Base-by-base conservation (phyloP, 306 rosid genomes). In the Vigna trinervia region DNA sequence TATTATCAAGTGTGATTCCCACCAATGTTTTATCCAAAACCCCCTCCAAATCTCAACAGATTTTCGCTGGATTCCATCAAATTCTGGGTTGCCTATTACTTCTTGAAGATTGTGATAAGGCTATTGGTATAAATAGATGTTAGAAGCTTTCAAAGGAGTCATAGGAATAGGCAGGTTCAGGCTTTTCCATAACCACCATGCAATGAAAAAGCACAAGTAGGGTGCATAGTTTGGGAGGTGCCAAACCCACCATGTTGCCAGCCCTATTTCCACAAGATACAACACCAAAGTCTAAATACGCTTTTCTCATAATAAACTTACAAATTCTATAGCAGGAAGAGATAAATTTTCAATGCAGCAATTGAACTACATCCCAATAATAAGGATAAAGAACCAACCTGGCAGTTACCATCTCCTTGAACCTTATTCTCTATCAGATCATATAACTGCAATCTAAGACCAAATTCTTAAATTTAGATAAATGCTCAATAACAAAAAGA, bases 361-460 rank as follows among this genome's bases (percentile, higher is more conserved):
- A 74, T 26, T 47, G 32, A 60, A 65, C 36, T 47, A 59, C 63
- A 76, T 52, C 28, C 12, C 46, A 14, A 63, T 10, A 38, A 47
- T 1, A 71, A 75, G n/a, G 72, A 67, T 74, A 71, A 78, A 81
- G 43, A 60, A 71, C 89, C 62, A 67, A 95, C 98, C 98, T 92
- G 98, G 79, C 98, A 95, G 83, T 92, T 95, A 78, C 98, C 98
- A 84, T 95, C 98, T 83, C 98, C 98, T 71, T 80, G 83, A 78
- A 95, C 88, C 89, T 87, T 95, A 32, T 78, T 80, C 80, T 95
- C 98, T 80, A 95, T 83, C 90, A 95, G 80, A 15, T 92, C 96
- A 85, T 95, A 95, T 84, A 95, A 85, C 88, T 82, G 85, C 90
- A 92, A 71, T 85, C 98, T 95, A 81, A 73, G 74, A 51, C 22